These are phyloP conservation scores for Hypsizygus marmoreus DNA, from an alignment of 768 basidiomycete species.

Conservation along the genomic window DNA sequence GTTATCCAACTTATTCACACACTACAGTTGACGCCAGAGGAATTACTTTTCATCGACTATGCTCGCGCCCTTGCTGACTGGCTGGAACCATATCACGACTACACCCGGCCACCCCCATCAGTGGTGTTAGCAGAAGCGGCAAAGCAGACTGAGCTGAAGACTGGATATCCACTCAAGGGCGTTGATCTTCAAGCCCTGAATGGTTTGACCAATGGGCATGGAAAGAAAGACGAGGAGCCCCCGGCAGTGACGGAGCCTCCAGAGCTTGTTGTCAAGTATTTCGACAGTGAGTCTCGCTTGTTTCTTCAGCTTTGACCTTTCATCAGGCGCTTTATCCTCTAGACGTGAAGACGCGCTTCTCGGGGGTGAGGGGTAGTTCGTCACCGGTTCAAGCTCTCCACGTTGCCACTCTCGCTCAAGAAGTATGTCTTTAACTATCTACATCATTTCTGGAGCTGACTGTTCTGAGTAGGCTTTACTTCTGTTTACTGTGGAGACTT, in stretches of 20 bases:
- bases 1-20: conserved; percentile 11
- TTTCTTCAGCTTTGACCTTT: background rate
- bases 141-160: conserved; percentile 70
- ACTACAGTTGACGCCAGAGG: conserved; percentile 65
- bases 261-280: conserved; percentile 53
- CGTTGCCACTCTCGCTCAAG: conserved; percentile 71
- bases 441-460: conserved; percentile 7
- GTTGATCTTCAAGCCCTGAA: conserved; percentile 51
- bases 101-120: conserved; percentile 69
- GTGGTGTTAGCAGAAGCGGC: conserved; percentile 76
- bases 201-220: conserved; percentile 43
- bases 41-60: conserved; percentile 58
- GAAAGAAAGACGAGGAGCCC: conserved; percentile 73
- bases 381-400: conserved; percentile 67
- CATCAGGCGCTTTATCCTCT: background rate
- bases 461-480: conserved; percentile 61
- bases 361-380: conserved; percentile 37
- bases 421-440: conserved; percentile 41
- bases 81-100: conserved; percentile 76
- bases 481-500: conserved; percentile 66
- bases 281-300: conserved; percentile 50
- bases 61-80: conserved; percentile 66
- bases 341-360: conserved; percentile 63
- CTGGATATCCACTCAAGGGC: conserved; percentile 67
- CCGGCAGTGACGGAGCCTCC: conserved; percentile 68